Conservation (phyloP, 2,329 filamentous ascomycete species). For the Colletotrichum tropicale region DNA sequence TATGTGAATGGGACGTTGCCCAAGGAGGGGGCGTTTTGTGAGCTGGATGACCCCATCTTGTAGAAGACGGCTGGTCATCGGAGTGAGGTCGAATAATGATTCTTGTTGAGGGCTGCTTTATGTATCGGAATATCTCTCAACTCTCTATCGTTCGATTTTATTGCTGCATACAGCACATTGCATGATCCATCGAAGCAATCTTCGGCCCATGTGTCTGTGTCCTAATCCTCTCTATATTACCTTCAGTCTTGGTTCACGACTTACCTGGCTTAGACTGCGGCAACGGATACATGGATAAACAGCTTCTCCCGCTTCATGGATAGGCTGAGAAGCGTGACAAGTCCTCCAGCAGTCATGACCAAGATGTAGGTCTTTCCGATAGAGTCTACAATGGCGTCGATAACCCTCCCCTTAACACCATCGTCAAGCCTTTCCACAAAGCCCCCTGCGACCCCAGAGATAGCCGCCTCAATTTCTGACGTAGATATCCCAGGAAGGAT, state of each 20-base stretch:
- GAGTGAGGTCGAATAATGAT: background rate
- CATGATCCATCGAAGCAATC: accelerated
- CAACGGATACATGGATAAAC: constrained; percentile 16
- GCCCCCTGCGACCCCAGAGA: background rate
- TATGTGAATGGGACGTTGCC: constrained; percentile 23
- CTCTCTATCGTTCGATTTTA: background rate
- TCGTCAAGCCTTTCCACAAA: background rate
- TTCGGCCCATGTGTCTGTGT: background rate
- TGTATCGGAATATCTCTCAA: background rate
- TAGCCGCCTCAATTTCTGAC: background rate
- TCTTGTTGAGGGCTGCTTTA: background rate
- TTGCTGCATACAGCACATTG: accelerated
- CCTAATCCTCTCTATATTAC: background rate
- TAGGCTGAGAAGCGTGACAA: constrained; percentile 30
- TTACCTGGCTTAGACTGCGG: background rate
- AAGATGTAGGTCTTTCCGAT: constrained; percentile 29
- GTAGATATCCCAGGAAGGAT: background rate
- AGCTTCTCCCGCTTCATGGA: constrained; percentile 38
- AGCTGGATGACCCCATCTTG: constrained; percentile 11
- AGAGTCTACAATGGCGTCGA: background rate
- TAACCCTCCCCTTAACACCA: background rate
- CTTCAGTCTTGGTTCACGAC: background rate
- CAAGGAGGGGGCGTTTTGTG: constrained; percentile 17
- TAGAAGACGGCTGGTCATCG: too few relatives aligned
- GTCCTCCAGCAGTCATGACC: constrained; percentile 33